Base-by-base conservation (phyloP, 23 red algal species). In the Cyanidium caldarium region DNA sequence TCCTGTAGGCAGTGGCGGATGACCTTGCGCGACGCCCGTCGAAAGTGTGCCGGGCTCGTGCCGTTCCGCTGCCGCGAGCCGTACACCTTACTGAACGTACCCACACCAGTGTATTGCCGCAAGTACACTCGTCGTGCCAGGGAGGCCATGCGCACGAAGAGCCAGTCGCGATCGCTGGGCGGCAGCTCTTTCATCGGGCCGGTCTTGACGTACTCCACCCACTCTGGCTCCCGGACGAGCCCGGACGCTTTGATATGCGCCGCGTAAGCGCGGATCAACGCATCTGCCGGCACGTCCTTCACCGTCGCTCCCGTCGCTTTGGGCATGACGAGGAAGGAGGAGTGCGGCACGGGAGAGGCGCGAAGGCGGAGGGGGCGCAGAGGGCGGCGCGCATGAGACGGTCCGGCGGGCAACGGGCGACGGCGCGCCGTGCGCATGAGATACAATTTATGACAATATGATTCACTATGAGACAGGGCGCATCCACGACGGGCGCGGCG, bases 101-200 rank as follows among this genome's bases (percentile, higher is more conserved):
- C 90, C 23, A 86, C 86, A 1, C 90, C 90, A 23, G 79, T 76
- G 10, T 82, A 79, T 10, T 72, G 72, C 3, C 90, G 73, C 7
- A 84, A 76, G 65, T 95, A 95, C 7, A 95, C 82, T 58, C 78
- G 74, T 13, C 90, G 75, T 14, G 90, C 90, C 67, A 95, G 79
- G 16, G 90, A 82, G 1, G 90, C 90, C 75, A 95, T 82, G 51
- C 90, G 67, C 0, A 95, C 78, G 72, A 87, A 95, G 34, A 83
- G 82, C 90, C 90, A 95, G 68, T 95, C 90, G 33, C 68, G 90
- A 38, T 95, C 90, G 67, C 87, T 83, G 3, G 90, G 90, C 5
- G 90, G 82, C 3, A 95, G 58, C 72, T 95, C 90, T 40, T 87
- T 86, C 3, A 73, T 58, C n/a, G 90, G 51, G 10, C 72, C 75